A percentile compares a stretch with the other conserved stretches of the same genome.
phyloP scores from a whole-genome alignment of 345 rosid species.

The Euphorbia tirucalli region DNA sequence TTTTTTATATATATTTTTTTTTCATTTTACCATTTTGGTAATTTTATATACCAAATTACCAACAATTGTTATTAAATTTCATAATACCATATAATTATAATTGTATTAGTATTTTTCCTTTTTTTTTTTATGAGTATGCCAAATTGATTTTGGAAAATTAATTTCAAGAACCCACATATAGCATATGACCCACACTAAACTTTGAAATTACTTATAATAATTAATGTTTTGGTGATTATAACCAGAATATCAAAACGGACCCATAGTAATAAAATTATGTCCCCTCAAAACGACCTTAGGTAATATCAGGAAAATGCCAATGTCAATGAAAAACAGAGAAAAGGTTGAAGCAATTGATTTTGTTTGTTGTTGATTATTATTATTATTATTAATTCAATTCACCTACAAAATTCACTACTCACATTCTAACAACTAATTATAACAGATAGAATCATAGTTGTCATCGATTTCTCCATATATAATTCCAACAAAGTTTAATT shows the following conservation, averaged over 20 bases:
- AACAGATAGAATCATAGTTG: not conserved
- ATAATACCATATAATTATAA: too few species aligned
- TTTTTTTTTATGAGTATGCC: not conserved
- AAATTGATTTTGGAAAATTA: not conserved
- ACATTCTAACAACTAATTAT: not conserved
- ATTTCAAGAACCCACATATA: not conserved
- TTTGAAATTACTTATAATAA: not conserved
- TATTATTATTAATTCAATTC: not conserved
- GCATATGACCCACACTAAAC: not conserved
- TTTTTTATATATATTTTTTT: too few species aligned
- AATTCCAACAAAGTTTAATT: too few species aligned
- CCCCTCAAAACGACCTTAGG: not conserved
- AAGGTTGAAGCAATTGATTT: not conserved
- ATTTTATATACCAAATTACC: too few species aligned
- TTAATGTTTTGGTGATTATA: not conserved
- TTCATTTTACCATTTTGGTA: too few species aligned
- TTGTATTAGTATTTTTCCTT: not conserved
- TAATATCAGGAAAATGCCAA: not conserved
- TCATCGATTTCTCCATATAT: not conserved
- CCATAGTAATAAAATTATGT: constrained; percentile 5
- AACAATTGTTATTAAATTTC: too few species aligned
- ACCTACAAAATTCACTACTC: not conserved
- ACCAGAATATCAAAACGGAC: not conserved
- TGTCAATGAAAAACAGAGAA: not conserved
- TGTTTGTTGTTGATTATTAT: not conserved